Evolutionary conservation across 192 early-diverging fungal genomes (phyloP), one percentile per base, ranked within the genome.

Genomic region (Rhizophagus sp.): DNA sequence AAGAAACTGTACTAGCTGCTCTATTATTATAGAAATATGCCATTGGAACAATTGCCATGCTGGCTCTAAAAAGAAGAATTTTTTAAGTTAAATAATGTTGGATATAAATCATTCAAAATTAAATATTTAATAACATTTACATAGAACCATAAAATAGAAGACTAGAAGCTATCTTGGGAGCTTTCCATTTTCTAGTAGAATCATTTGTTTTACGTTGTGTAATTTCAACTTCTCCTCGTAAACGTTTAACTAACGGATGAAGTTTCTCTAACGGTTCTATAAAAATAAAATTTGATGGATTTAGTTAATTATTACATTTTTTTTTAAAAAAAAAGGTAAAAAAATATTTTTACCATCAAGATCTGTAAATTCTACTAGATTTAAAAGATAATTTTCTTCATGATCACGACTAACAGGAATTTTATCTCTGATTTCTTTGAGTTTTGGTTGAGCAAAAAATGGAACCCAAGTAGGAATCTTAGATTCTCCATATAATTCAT

Each of bases 401-500:
- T 0, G 27, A 66, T 3, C 22, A 66, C 24, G 13, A 27, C 15
- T 66, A 0, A 17, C 12, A 5, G 3, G 34, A 36, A 8, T 41
- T 69, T 69, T 22, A 22, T 69, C 34, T 69, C 8, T 69, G 5
- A 39, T 39, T 22, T 36, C 67, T 7, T 1, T 69, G 2, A 33
- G 3, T 39, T 36, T 39, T 69, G 13, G 33, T 2, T 41, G 12
- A 39, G 12, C 8, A 39, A 39, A 2, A 33, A 69, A 69, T 34
- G 67, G 67, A 22, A 19, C 4, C 67, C 67, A 69, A 36, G 15
- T 34, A 41, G 67, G 67, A 39, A 41, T 33, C n/a, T 39, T 33
- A 10, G n/a, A 41, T 39, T 33, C 34, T 69, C 67, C 67, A 69
- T 39, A 69, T 69, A 39, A 41, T 69, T 69, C 67, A 69, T 69